Evolutionary conservation across 306 rosid genomes (phyloP), one percentile per base, ranked within the genome.

Genomic region (Vicia faba): DNA sequence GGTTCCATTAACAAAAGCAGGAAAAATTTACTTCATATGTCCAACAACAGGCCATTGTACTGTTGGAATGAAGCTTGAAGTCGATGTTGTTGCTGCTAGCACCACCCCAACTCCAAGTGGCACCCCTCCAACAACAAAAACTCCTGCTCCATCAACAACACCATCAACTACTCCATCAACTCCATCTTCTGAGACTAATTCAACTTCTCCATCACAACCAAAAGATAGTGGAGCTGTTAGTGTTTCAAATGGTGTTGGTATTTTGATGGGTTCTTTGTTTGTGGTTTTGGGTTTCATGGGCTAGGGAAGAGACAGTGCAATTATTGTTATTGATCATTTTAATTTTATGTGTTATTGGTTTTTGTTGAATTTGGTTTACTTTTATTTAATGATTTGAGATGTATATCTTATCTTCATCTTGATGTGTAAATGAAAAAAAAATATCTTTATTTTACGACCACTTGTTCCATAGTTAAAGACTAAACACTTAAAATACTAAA

Each of bases 261-360:
- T 68, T 8, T 65, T 82, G 66, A 15, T 85, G 56, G 89, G 86
- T 23, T 51, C 79, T 41, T 75, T 74, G 56, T 26, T 79, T 58
- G 77, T 20, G n/a, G 29, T 82, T 69, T 35, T 84, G 72, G 81
- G 62, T 9, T 59, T 76, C 67, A 78, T 70, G 80, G 61, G 79
- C 82, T 81, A 85, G 96, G 91, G 79, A 55, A 84, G 89, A 84
- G 91, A 78, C 89, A 90, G 87, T 87, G 91, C 95, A 28, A 35
- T 38, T 1, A 16, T 59, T 35, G 3, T 41, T 12, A 1, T 28
- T 14, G 11, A 11, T 28, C 15, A 26, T 40, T n/a, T 43, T 13
- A 8, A 13, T 41, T 65, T 29, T 15, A 16, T 20, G 58, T 69
- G 55, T 31, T 70, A 19, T 55, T 72, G 25, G 8, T 54, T 64